These are phyloP conservation scores for Lyophyllum decastes DNA, from an alignment of 768 basidiomycete species.

Conservation along the genomic window DNA sequence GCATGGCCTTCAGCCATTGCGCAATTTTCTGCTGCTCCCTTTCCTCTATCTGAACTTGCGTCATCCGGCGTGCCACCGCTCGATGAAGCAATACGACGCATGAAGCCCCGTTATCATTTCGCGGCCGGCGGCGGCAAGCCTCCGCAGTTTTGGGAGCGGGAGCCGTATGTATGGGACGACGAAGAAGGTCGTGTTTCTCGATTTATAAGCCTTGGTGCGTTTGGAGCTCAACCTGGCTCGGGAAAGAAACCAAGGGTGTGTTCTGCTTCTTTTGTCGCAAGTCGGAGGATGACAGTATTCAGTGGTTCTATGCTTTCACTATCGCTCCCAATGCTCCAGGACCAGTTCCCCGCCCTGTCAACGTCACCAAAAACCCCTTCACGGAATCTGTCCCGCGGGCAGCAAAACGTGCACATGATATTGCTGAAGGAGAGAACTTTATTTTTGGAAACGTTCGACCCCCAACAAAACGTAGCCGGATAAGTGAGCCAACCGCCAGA, in stretches of 20 bases:
- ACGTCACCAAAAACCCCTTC: constrained; percentile 76
- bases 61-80: constrained; percentile 54
- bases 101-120: constrained; percentile 89
- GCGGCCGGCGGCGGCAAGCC: constrained; percentile 63
- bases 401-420: constrained; percentile 57
- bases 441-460: constrained; percentile 68
- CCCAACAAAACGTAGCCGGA: constrained; percentile 56
- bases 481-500: constrained; percentile 39
- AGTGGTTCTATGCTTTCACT: constrained; percentile 99
- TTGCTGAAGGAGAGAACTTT: constrained; percentile 58
- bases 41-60: constrained; percentile 48
- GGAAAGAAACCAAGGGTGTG: constrained; percentile 86
- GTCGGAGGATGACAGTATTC: constrained; percentile 7
- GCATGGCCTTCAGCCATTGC: constrained; percentile 72
- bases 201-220: constrained; percentile 87
- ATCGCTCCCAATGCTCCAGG: constrained; percentile 58
- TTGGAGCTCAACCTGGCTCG: constrained; percentile 61
- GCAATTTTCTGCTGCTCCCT: constrained; percentile 54
- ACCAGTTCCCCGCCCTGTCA: constrained; percentile 49
- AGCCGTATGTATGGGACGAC: constrained; percentile 86
- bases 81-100: constrained; percentile 62
- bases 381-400: constrained; percentile 35
- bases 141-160: constrained; percentile 91
- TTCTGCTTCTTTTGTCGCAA: constrained; percentile 12
- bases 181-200: constrained; percentile 68